Base-by-base conservation (phyloP, 2,329 filamentous ascomycete genomes). In the Calycina marina region DNA sequence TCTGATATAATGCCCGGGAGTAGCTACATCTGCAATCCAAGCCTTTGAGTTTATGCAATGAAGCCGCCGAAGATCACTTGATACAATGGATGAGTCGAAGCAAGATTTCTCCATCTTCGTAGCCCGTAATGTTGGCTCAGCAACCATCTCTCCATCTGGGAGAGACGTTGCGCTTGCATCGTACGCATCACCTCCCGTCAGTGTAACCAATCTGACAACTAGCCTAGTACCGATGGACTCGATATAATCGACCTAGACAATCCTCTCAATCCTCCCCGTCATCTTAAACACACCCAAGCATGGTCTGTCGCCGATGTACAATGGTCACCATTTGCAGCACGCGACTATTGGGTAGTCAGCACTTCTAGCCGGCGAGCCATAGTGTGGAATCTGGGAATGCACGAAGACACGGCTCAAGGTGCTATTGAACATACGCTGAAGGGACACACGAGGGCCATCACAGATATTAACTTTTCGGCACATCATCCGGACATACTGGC, bases 251-350 rank as follows among this genome's bases (percentile, higher is more conserved):
- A 94, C 48, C 65, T 94, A 28, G 86, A 94, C 58, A 85, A 77
- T 8, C 84, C 84, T 1, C 90, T 85, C 52, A 90, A 79, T 38
- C 78, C 80, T 6, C 88, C 88, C 12, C 77, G 85, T 12, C 78
- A 85, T 47, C 67, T 94, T 45, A 79, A 79, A 40, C 83, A 93
- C 56, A 79, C 83, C 34, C 76, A 84, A 26, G 79, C 83, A n/a
- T 94, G 86, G 84, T 75, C 93, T 31, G 86, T 93, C 4, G 85
- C 88, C 8, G 88, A 94, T 55, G 86, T 93, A 17, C 88, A 94
- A 56, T 94, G 88, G 88, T 93, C 84, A 8, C 88, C 88, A 1
- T 93, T 94, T 53, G 81, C 86, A 9, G 73, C 71, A 13, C 72
- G 86, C 29, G 82, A 93, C 53, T 86, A 86, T 48, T 94, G 88